Evolutionary conservation across 2,329 filamentous ascomycete genomes (phyloP), one percentile per base, ranked within the genome.

Genomic region (Diplocarpon rosae): DNA sequence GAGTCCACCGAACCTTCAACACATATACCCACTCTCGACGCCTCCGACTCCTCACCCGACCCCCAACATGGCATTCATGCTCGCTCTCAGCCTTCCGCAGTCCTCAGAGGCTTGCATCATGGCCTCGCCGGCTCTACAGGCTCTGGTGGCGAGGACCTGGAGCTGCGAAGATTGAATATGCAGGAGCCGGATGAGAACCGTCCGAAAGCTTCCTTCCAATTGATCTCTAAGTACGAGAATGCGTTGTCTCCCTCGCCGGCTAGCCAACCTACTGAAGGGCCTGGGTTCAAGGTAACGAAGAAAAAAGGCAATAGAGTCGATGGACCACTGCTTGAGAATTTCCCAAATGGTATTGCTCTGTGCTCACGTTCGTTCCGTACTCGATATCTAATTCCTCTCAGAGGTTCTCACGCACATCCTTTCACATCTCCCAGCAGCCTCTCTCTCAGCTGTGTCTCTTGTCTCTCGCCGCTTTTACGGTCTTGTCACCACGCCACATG

Each of bases 371-470:
- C 12, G 5, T 38, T 16, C 52, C 40, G 50, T 54, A 59, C 46
- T 4, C 30, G 39, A 48, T 45, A 48, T 45, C 56, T 61, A 62
- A 60, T 42, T 13, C 36, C 17, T 39, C 46, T 30, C 64, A 95
- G 92, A 98, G 72, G 81, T 96, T 46, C 65, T 96, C 63, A 95
- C 86, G 10, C 88, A 95, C 58, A 80, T 94, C 28, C 68, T 96
- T 46, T 95, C 92, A 32, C 85, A 96, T 66, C 71, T 98, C 42
- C 83, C 89, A 41, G 87, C 89, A 9, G 78, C 85, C 51, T 88
- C 90, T 17, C 76, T 96, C 56, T 80, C 83, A 14, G 76, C 83
- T 9, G 82, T 95, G 10, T 83, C 88, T 14, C 73, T 94, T 40
- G 87, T 96, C 27, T 95, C 86, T 29, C 85, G 80, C 58, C 83